phyloP scores from a whole-genome alignment of 805 yeast genomes.

The Cyberlindnera samutprakarnensis region DNA sequence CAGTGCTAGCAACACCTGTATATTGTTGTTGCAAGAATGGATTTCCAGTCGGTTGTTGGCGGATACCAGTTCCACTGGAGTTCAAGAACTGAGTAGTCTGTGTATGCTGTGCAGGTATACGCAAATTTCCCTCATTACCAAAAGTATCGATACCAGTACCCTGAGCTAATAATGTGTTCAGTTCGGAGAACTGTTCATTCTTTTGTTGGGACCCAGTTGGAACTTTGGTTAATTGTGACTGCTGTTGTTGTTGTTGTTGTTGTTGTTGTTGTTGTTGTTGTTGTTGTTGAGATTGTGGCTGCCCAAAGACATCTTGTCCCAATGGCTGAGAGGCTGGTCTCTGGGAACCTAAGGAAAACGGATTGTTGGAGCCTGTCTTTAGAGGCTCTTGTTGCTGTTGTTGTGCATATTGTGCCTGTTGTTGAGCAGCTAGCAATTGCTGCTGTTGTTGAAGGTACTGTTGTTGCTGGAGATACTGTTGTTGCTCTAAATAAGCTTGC shows the following conservation, averaged over 20 bases:
- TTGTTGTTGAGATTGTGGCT: constrained; percentile 2
- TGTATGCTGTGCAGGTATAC: constrained; percentile 92
- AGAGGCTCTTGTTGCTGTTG: constrained; percentile 40
- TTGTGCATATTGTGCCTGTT: constrained; percentile 12
- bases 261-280: constrained; percentile 15
- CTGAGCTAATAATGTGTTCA: constrained; percentile 69
- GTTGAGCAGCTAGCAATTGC: constrained; percentile 12
- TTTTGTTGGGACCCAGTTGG: constrained; percentile 48
- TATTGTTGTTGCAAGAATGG: constrained; percentile 55
- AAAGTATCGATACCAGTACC: constrained; percentile 94
- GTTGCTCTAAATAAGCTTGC: constrained; percentile 14
- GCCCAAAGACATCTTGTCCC: too few relatives aligned
- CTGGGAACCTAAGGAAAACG: constrained; percentile 46
- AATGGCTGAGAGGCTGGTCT: constrained; percentile 3
- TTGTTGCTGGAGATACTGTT: constrained; percentile 10
- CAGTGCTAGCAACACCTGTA: constrained; percentile 61
- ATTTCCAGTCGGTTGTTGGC: constrained; percentile 27
- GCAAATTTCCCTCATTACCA: constrained; percentile 75
- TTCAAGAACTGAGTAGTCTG: constrained; percentile 73
- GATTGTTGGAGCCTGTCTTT: constrained; percentile 71
- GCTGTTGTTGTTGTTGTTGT: constrained; percentile 12
- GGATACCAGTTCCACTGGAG: constrained; percentile 76
- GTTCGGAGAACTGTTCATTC: constrained; percentile 56
- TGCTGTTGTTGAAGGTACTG: constrained; percentile 27
- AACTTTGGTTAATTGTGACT: constrained; percentile 32